These are phyloP conservation scores for Funneliformis caledonium DNA, from an alignment of 371 early-diverging fungal species.

Conservation along the genomic window DNA sequence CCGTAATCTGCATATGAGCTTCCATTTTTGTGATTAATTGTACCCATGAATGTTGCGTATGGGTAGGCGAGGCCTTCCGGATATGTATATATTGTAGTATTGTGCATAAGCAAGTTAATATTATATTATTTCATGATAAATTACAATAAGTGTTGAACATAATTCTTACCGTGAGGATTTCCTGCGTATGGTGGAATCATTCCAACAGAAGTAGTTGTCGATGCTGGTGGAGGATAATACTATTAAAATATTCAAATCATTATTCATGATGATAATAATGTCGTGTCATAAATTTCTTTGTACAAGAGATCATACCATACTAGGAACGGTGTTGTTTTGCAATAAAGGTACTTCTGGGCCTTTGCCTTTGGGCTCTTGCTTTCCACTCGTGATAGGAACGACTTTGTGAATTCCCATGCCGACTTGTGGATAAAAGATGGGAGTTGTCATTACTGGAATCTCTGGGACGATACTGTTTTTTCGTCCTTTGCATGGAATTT, in stretches of 20 bases:
- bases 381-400: neutral
- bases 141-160: no score
- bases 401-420: neutral
- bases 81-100: neutral
- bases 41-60: neutral
- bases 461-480: neutral
- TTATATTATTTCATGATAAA: neutral
- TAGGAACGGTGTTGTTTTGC: neutral
- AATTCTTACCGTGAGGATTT: neutral
- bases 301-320: neutral
- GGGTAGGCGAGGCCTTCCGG: slow-evolving; percentile 31
- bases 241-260: neutral
- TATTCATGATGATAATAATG: neutral
- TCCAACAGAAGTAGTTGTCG: neutral
- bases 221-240: neutral
- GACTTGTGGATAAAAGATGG: neutral
- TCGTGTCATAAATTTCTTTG: neutral
- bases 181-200: neutral
- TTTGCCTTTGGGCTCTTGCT: neutral
- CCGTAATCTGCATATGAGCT: neutral
- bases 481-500: neutral
- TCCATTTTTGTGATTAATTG: neutral
- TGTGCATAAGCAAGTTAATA: neutral
- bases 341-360: neutral
- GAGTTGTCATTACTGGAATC: neutral